Evolutionary conservation across 2,329 filamentous ascomycete genomes (phyloP).

Genomic region (Nemania sp.): DNA sequence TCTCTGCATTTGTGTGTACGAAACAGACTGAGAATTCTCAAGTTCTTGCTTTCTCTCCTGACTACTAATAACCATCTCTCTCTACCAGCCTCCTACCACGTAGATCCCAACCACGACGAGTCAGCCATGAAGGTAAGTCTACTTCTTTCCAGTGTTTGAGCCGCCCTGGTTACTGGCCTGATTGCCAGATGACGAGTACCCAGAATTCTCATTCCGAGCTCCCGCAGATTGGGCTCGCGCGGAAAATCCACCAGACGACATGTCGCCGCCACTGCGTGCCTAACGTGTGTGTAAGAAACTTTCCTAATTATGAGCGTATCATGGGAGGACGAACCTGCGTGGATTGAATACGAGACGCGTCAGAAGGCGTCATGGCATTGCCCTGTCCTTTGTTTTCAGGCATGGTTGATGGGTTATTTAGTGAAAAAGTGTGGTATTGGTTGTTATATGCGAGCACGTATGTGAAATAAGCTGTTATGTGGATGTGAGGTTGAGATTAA

Average conservation of each 20-base stretch:
- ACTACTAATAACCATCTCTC: too few relatives aligned
- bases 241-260: constrained; percentile 37
- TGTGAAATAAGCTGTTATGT: too few relatives aligned
- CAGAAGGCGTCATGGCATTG: constrained; percentile 25
- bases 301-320: not conserved
- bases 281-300: constrained; percentile 10
- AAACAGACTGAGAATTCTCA: too few relatives aligned
- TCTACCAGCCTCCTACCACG: too few relatives aligned
- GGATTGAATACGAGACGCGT: constrained; percentile 32
- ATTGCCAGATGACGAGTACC: not conserved
- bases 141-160: constrained; percentile 17
- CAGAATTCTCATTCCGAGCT: constrained; percentile 31
- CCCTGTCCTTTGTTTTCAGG: constrained; percentile 24
- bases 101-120: not conserved
- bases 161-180: not conserved
- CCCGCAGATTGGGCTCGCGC: constrained; percentile 40
- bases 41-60: too few relatives aligned
- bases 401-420: not conserved
- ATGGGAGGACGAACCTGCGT: constrained; percentile 23
- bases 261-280: constrained; percentile 39
- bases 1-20: too few relatives aligned
- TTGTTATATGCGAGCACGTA: not conserved
- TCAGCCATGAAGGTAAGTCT: not conserved
- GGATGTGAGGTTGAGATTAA: not conserved
- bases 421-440: not conserved